Evolutionary conservation across 2,329 filamentous ascomycete species (phyloP), one percentile per base, ranked within the genome.

Genomic region (Zymoseptoria tritici): DNA sequence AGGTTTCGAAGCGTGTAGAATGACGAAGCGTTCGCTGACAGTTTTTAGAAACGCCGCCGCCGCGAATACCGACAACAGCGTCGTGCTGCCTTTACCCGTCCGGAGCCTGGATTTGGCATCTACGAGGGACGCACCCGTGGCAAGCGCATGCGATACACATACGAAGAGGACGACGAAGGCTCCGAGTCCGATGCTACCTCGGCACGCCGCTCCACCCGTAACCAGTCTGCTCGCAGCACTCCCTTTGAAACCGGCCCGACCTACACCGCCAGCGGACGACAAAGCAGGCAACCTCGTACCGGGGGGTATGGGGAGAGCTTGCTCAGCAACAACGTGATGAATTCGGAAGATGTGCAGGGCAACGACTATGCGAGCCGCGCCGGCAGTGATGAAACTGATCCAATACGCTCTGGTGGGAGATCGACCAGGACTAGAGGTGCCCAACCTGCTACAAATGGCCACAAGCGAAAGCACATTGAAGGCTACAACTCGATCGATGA

Each of bases 61-160:
- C 88, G 94, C 60, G 94, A 99, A 70, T 97, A 99, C 70, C 87
- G 94, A 16, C 84, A 90, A 71, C 82, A 85, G 68, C 90, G 90
- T 64, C 93, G 93, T 71, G 90, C 93, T 62, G 87, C 89, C 60
- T 97, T 97, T 76, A 83, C 88, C 66, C 85, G 91, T 4, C 91
- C 91, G 5, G 92, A 96, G 67, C 87, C 89, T 9, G 91, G 91
- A 4, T 95, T 93, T 72, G 97, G 92, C 0, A 80, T 96, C 60
- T 99, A 99, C 73, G 94, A 99, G 77, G 94, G 94, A 55, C 90
- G 94, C 57, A 99, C 95, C 4, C 86, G 94, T 60, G 94, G 94
- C 59, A 97, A 99, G 79, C 89, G 93, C 62, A 89, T 96, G 77
- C 95, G 92, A 75, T 99, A 99, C 72, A 99, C 91, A 0, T 99